Conservation (phyloP, 2,329 filamentous ascomycete species). For the Colletotrichum viniferum region DNA sequence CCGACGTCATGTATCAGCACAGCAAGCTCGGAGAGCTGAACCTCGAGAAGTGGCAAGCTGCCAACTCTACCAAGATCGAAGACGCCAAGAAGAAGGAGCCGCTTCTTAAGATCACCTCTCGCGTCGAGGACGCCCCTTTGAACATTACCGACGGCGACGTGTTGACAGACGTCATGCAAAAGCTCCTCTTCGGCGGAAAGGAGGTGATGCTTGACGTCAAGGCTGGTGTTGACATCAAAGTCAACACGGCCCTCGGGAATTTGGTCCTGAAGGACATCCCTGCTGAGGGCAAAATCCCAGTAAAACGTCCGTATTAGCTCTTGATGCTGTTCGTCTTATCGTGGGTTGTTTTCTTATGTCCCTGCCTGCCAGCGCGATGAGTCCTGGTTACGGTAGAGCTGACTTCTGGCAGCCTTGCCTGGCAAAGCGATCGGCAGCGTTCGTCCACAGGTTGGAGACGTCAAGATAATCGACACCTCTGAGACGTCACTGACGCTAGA, state of each 20-base stretch:
- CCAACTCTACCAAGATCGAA: conserved; percentile 76
- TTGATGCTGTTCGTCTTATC: conserved; percentile 43
- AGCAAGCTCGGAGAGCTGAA: conserved; percentile 83
- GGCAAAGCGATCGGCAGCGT: conserved; percentile 53
- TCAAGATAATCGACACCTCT: conserved; percentile 72
- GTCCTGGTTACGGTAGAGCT: conserved; percentile 28
- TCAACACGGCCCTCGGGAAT: conserved; percentile 81
- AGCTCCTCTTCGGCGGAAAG: conserved; percentile 75
- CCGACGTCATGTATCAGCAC: conserved; percentile 80
- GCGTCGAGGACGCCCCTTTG: conserved; percentile 79
- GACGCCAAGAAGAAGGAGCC: conserved; percentile 61
- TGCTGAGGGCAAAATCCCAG: conserved; percentile 81
- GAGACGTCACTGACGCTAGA: conserved; percentile 70
- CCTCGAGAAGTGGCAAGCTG: conserved; percentile 80
- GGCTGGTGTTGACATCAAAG: conserved; percentile 81
- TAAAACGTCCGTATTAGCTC: conserved; percentile 87
- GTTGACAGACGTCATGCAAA: conserved; percentile 81
- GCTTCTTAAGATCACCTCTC: conserved; percentile 74
- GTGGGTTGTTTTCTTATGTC: conserved; percentile 19
- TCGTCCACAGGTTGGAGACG: conserved; percentile 69
- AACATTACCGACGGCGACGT: conserved; percentile 81
- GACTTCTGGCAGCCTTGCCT: conserved; percentile 58
- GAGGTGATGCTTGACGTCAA: conserved; percentile 75
- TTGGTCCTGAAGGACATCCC: conserved; percentile 85
- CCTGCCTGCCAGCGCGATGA: conserved; percentile 7